Base-by-base conservation (phyloP, 768 basidiomycete species). In the Hirschioporus abietinus region DNA sequence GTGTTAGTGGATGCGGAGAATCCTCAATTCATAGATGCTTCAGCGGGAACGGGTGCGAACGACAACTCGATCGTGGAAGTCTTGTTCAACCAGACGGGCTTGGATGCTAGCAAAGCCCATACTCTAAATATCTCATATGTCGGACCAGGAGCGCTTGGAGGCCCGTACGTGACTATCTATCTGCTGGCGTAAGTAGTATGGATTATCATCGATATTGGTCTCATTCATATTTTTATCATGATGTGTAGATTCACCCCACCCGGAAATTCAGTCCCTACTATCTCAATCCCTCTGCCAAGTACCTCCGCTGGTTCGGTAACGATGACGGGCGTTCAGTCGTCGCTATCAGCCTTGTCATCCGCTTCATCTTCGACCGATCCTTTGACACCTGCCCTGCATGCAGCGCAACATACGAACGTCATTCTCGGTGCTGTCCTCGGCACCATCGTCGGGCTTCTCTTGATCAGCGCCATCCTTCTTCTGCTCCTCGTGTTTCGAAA, bases 151-250 rank as follows among this genome's bases (percentile, higher is more conserved):
- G 60, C 60, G 12, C 23, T 61, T 2, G 17, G 23, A 17, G 60
- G 60, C 12, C 60, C 60, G 20, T 61, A 61, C 23, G 60, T 61
- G 60, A 34, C 24, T 34, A 8, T 61, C 23, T 61, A 61, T 23
- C 20, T 25, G 15, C 23, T 61, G 18, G 30, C 30, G 60, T 61
- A 24, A 25, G 60, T 61, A 24, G 7, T 7, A 7, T 59, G 30
- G 30, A 30, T 30, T 30, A 30, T 8, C 30, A 52, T 52, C 12
- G 42, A 12, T 20, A 52, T 52, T 52, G 20, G 20, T 15, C 12
- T 52, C 42, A 52, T 20, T 15, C 12, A 52, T 10, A 20, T 15
- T 15, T 7, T 52, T 3, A 52, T 52, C 6, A 20, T 52, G 12
- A 52, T 52, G 1, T 20, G 12, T 52, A 52, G 42, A 52, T 52